Conservation (phyloP, 2,329 filamentous ascomycete genomes). For the Mycocentrospora acerina region DNA sequence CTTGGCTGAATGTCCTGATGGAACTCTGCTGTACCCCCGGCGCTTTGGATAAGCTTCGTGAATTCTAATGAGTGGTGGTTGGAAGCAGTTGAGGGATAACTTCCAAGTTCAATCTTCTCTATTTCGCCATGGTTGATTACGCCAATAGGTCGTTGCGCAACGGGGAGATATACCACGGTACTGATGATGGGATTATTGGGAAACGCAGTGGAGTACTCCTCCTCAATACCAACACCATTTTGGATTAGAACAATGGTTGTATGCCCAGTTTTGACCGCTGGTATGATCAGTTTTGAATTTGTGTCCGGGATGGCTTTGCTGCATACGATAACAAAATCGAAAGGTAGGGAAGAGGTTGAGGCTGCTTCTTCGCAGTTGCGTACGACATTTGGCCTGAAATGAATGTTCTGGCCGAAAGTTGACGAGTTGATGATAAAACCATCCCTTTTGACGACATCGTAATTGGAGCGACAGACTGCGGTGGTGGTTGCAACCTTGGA, state of each 20-base stretch:
- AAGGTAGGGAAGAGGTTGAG: conserved; percentile 24
- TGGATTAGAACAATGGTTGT: conserved; percentile 62
- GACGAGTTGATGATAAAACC: conserved; percentile 47
- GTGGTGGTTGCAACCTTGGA: conserved; percentile 44
- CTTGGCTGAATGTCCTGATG: conserved; percentile 58
- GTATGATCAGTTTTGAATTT: conserved; percentile 40
- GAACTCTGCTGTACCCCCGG: conserved; percentile 51
- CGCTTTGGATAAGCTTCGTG: conserved; percentile 44
- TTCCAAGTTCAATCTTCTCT: conserved; percentile 54
- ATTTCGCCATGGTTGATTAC: conserved; percentile 50
- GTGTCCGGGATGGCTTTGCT: conserved; percentile 49
- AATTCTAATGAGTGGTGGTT: conserved; percentile 32
- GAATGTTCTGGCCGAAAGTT: conserved; percentile 38
- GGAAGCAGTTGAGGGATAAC: conserved; percentile 45
- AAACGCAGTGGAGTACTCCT: conserved; percentile 53
- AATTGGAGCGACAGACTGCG: conserved; percentile 50
- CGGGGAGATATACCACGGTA: conserved; percentile 57
- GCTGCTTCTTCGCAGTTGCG: conserved; percentile 40
- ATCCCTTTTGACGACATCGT: conserved; percentile 42
- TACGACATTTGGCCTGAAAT: conserved; percentile 40
- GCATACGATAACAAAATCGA: conserved; percentile 52
- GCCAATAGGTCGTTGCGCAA: conserved; percentile 52
- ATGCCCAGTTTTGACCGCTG: conserved; percentile 41
- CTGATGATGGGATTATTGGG: conserved; percentile 57
- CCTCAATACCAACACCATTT: conserved; percentile 63